A percentile compares a stretch with the other conserved stretches of the same genome.
Conservation (phyloP, 2,329 filamentous ascomycete genomes). For the Exophiala phaeomuriformis region DNA sequence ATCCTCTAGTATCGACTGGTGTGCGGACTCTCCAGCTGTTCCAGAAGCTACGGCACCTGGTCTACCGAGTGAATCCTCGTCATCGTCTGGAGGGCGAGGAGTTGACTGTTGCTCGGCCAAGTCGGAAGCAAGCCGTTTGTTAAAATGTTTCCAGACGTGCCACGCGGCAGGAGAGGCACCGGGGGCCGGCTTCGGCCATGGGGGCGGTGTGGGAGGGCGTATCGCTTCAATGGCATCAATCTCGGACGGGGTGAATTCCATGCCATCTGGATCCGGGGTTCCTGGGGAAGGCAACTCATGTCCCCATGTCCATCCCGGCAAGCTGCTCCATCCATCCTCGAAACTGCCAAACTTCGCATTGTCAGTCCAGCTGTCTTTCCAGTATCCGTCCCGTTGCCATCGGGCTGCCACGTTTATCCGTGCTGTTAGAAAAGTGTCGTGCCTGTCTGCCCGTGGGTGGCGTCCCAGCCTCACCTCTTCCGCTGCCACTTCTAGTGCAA, state of each 20-base stretch:
- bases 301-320: slow-evolving; percentile 10
- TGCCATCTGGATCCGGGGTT: slow-evolving; percentile 6
- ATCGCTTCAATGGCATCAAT: slow-evolving; percentile 9
- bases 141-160: neutral
- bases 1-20: neutral
- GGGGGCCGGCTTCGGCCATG: neutral
- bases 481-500: slow-evolving; percentile 8
- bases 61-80: neutral
- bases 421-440: neutral
- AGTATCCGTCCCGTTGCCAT: slow-evolving; percentile 8
- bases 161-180: neutral
- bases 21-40: slow-evolving; percentile 3
- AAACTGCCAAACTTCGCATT: neutral
- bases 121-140: neutral
- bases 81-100: neutral
- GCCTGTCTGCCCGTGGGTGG: neutral
- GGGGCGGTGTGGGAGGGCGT: slow-evolving; percentile 2
- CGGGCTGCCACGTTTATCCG: slow-evolving; percentile 1
- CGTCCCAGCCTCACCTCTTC: slow-evolving; percentile 2
- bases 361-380: slow-evolving; percentile 8
- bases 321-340: neutral
- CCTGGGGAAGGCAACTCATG: slow-evolving; percentile 10
- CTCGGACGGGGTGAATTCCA: slow-evolving; percentile 10
- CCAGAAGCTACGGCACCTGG: neutral
- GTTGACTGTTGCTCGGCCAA: neutral